These are phyloP conservation scores for Scutellaria baicalensis DNA, from an alignment of 257 asterid genomes.

Conservation along the genomic window DNA sequence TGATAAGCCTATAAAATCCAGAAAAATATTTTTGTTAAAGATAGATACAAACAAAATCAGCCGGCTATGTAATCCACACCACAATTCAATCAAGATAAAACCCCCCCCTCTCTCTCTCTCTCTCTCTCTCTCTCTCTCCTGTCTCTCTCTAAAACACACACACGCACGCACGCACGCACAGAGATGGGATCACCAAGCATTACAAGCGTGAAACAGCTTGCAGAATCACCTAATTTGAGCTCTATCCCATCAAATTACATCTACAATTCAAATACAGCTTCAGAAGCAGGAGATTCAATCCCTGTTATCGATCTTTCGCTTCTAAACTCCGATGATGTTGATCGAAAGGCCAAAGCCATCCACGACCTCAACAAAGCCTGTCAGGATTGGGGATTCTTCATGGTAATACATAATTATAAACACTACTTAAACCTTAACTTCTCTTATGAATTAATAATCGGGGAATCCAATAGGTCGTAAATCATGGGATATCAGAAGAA, in stretches of 20 bases:
- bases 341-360: slow-evolving; percentile 33
- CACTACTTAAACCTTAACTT: not conserved
- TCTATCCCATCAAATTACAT: slow-evolving; percentile 42
- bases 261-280: slow-evolving; percentile 17
- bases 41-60: too few relatives aligned
- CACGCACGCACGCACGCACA: not conserved
- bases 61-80: not conserved
- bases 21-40: too few relatives aligned
- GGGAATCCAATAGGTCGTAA: slow-evolving; percentile 34
- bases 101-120: not conserved
- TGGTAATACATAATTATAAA: slow-evolving; percentile 13
- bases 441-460: too few relatives aligned
- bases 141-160: too few relatives aligned
- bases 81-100: not conserved
- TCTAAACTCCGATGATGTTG: slow-evolving; percentile 28
- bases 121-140: not conserved
- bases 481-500: slow-evolving; percentile 63
- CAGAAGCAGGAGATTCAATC: slow-evolving; percentile 29
- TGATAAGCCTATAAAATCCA: too few relatives aligned
- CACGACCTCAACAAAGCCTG: slow-evolving; percentile 39
- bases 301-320: slow-evolving; percentile 43
- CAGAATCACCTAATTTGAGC: slow-evolving; percentile 30
- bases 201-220: slow-evolving; percentile 25
- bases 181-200: slow-evolving; percentile 20
- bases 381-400: slow-evolving; percentile 62